Evolutionary conservation across 2,329 filamentous ascomycete genomes (phyloP).

Genomic region (Epichloe bromicola): DNA sequence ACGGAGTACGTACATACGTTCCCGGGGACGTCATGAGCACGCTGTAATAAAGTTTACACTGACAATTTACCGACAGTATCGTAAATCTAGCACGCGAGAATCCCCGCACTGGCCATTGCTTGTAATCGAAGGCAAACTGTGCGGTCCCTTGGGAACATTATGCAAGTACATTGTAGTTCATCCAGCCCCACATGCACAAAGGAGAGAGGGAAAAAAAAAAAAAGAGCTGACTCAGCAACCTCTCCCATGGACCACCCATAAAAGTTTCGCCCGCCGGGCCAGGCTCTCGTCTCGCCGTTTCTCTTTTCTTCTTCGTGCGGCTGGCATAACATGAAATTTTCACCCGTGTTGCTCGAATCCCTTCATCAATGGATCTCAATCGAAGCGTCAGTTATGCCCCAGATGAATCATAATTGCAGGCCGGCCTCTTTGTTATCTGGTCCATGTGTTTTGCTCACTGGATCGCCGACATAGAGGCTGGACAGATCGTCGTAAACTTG

Average conservation of each 20-base stretch:
- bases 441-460: conserved; percentile 16
- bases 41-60: too few relatives aligned
- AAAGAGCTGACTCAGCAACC: conserved; percentile 2
- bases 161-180: too few relatives aligned
- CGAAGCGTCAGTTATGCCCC: conserved; percentile 67
- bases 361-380: conserved; percentile 36
- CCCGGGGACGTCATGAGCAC: too few relatives aligned
- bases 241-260: conserved; percentile 10
- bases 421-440: conserved; percentile 39
- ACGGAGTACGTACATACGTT: too few relatives aligned
- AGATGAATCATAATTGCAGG: conserved; percentile 71
- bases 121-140: too few relatives aligned
- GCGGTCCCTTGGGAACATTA: too few relatives aligned
- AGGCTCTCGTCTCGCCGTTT: conserved; percentile 26
- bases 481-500: conserved; percentile 2
- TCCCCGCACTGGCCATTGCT: too few relatives aligned
- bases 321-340: conserved; percentile 54
- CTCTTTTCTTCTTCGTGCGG: conserved; percentile 63
- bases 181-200: background rate
- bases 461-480: conserved; percentile 14
- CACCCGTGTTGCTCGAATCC: conserved; percentile 73
- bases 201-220: background rate
- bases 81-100: too few relatives aligned
- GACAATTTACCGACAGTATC: too few relatives aligned
- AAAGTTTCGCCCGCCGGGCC: conserved; percentile 15